These are phyloP conservation scores for Dendrocalamus sinicus DNA, from an alignment of 176 grass and related monocot genomes.

Conservation along the genomic window DNA sequence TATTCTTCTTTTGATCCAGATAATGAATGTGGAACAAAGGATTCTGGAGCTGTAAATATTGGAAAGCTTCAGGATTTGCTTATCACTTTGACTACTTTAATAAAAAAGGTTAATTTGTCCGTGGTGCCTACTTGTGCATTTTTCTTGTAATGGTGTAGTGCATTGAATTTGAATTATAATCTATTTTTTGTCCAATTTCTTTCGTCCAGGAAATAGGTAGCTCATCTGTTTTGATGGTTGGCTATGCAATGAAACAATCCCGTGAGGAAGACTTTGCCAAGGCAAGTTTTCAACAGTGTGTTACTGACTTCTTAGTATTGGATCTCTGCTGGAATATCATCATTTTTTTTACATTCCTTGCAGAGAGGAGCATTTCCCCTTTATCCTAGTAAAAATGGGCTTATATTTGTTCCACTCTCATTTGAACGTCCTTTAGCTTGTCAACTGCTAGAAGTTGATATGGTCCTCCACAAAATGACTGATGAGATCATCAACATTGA, in stretches of 20 bases:
- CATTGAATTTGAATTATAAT: conserved; percentile 16
- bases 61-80: conserved; percentile 69
- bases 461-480: conserved; percentile 94
- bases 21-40: conserved; percentile 23
- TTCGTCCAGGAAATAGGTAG: conserved; percentile 56
- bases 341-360: conserved; percentile 31
- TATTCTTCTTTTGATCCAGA: conserved; percentile 51
- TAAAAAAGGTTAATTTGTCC: conserved; percentile 65
- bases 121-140: neutral
- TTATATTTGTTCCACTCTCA: conserved; percentile 84
- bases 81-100: conserved; percentile 65
- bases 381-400: conserved; percentile 58
- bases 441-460: conserved; percentile 84
- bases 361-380: conserved; percentile 94
- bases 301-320: conserved; percentile 34
- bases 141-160: neutral
- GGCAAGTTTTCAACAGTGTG: conserved; percentile 56
- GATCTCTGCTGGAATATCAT: conserved; percentile 26
- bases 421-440: conserved; percentile 74
- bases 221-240: conserved; percentile 65
- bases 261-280: conserved; percentile 92
- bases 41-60: conserved; percentile 56
- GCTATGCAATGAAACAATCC: conserved; percentile 92
- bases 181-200: neutral
- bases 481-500: conserved; percentile 86